phyloP scores from a whole-genome alignment of 495 filamentous ascomycete genomes.

The Beverwykella pulmonaria region DNA sequence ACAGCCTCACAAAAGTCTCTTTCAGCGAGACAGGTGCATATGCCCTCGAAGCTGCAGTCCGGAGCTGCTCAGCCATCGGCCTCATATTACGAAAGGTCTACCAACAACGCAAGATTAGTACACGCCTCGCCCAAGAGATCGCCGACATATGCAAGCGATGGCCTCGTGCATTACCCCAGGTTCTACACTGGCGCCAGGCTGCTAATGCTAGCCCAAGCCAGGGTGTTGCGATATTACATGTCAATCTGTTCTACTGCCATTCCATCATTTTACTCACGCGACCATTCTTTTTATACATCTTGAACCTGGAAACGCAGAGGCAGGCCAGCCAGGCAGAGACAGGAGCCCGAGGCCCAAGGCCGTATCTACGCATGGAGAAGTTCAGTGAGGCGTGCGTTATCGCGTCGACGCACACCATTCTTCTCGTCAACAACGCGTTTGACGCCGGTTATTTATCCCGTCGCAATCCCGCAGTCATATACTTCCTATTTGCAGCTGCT shows the following conservation, averaged over 20 bases:
- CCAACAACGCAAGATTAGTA: constrained; percentile 69
- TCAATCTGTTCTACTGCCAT: constrained; percentile 71
- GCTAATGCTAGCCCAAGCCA: constrained; percentile 53
- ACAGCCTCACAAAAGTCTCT: not conserved
- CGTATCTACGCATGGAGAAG: constrained; percentile 57
- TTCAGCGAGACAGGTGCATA: constrained; percentile 29
- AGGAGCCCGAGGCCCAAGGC: constrained; percentile 38
- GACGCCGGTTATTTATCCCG: constrained; percentile 64
- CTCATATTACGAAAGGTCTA: constrained; percentile 69
- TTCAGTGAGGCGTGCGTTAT: constrained; percentile 73
- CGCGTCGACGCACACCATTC: constrained; percentile 68
- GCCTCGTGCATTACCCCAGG: constrained; percentile 51
- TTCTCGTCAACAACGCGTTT: constrained; percentile 60
- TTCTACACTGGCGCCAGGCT: constrained; percentile 56
- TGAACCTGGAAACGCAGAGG: constrained; percentile 51
- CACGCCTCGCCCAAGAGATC: constrained; percentile 65
- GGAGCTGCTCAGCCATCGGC: constrained; percentile 66
- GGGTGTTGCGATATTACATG: constrained; percentile 66
- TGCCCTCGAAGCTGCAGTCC: constrained; percentile 58
- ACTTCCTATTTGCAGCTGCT: constrained; percentile 73
- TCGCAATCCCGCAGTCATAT: constrained; percentile 70
- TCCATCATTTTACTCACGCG: constrained; percentile 72
- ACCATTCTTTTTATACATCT: constrained; percentile 67
- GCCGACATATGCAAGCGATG: constrained; percentile 59
- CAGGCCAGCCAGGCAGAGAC: constrained; percentile 39